A percentile compares a stretch with the other conserved stretches of the same genome.
Conservation (phyloP, 2,329 filamentous ascomycete species). For the Botrytis paeoniae region DNA sequence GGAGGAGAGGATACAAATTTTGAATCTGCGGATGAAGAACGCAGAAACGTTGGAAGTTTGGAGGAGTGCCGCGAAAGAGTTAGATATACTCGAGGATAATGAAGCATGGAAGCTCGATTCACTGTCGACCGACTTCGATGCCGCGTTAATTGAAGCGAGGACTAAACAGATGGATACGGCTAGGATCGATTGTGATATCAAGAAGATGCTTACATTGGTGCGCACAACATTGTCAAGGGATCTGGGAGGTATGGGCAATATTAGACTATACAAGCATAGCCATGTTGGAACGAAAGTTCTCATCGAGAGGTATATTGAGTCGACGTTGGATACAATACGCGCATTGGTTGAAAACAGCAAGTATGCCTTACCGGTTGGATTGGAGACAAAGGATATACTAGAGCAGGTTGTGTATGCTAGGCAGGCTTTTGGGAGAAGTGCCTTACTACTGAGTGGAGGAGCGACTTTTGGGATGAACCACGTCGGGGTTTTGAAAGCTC, state of each 20-base stretch:
- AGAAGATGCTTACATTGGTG: slow-evolving; percentile 74
- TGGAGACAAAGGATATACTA: slow-evolving; percentile 53
- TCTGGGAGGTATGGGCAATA: slow-evolving; percentile 81
- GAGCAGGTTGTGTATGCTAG: slow-evolving; percentile 59
- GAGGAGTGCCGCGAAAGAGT: slow-evolving; percentile 69
- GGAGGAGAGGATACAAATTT: slow-evolving; percentile 60
- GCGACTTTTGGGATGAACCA: slow-evolving; percentile 73
- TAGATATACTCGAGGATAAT: slow-evolving; percentile 78
- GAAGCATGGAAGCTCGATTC: slow-evolving; percentile 74
- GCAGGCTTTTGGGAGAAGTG: slow-evolving; percentile 64
- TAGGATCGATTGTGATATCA: slow-evolving; percentile 66
- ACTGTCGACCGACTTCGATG: slow-evolving; percentile 53
- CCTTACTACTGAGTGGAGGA: slow-evolving; percentile 64
- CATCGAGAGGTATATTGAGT: slow-evolving; percentile 84
- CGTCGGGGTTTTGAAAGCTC: slow-evolving; percentile 65
- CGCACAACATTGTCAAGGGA: slow-evolving; percentile 78
- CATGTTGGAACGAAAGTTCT: slow-evolving; percentile 82
- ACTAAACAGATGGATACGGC: slow-evolving; percentile 73
- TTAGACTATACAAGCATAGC: slow-evolving; percentile 77
- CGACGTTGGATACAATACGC: slow-evolving; percentile 70
- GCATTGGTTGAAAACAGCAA: slow-evolving; percentile 63
- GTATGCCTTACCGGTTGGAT: slow-evolving; percentile 46
- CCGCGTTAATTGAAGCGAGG: slow-evolving; percentile 64
- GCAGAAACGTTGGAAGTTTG: slow-evolving; percentile 69
- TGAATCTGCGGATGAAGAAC: slow-evolving; percentile 63